Base-by-base conservation (phyloP, 345 rosid genomes). In the Durio zibethinus region DNA sequence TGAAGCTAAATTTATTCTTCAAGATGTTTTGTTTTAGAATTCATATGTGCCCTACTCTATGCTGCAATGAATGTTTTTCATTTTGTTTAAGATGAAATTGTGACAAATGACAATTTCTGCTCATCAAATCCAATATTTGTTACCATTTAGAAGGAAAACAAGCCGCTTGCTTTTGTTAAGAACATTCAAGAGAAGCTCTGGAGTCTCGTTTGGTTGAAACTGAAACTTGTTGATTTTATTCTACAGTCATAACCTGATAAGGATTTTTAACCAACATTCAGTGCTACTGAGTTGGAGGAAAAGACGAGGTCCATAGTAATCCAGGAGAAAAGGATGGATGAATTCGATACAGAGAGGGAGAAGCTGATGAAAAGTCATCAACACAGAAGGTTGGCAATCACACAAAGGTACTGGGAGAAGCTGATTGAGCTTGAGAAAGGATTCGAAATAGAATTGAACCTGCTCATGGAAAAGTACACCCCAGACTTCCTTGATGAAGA, bases 281-380 rank as follows among this genome's bases (percentile, higher is more conserved):
- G 67, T 65, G 62, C 48, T 25, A 78, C 77, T 71, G 72, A 62
- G 76, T 47, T 66, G 21, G 65, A 80, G 72, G 83, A 73, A 27
- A 82, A 77, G 1, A 50, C 16, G 7, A 31, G 27, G 75, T 52
- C 77, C 16, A 78, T 79, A 8, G 11, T 18, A 25, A 15, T 33
- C 23, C 82, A 79, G 33, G 83, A 77, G 47, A 77, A 56, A 70
- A 81, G 76, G 68, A 54, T 84, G 65, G 83, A 82, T 52, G 80
- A 42, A 45, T 82, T 80, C 53, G 84, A 76, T 45, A 74, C n/a
- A 2, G 85, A 82, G 84, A 80, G 87, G 78, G 85, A 86, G 45
- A 62, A 14, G 42, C 79, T 86, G 38, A 80, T 82, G 11, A 74
- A 78, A 27, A 52, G 21, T 9, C 80, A 82, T 15, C 84, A 78